Evolutionary conservation across 768 basidiomycete genomes (phyloP).

Genomic region (Pholiota microspora): DNA sequence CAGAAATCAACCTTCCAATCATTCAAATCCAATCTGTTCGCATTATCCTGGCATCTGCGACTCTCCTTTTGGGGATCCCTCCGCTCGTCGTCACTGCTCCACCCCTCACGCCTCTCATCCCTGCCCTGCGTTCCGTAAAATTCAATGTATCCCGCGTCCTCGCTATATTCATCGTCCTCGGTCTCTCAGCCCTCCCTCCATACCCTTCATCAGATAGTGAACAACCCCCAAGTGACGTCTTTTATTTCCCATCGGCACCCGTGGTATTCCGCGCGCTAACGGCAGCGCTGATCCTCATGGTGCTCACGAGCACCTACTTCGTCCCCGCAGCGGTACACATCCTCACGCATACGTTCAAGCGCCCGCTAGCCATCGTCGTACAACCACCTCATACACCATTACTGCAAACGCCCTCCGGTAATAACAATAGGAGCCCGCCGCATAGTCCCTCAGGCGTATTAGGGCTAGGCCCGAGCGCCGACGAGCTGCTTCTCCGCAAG

Average conservation of each 20-base stretch:
- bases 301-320: constrained; percentile 57
- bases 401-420: constrained; percentile 16
- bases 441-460: constrained; percentile 9
- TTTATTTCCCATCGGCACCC: constrained; percentile 16
- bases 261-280: constrained; percentile 30
- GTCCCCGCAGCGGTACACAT: constrained; percentile 80
- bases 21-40: constrained; percentile 32
- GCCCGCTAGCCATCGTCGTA: constrained; percentile 81
- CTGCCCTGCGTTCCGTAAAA: constrained; percentile 38
- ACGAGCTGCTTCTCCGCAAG: constrained; percentile 82
- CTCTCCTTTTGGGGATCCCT: constrained; percentile 60
- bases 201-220: constrained; percentile 6
- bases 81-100: constrained; percentile 56
- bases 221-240: constrained; percentile 4
- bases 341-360: constrained; percentile 78
- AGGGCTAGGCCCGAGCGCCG: constrained; percentile 33
- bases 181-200: constrained; percentile 45
- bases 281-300: constrained; percentile 46
- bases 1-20: constrained; percentile 16
- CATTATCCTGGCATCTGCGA: constrained; percentile 43
- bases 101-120: constrained; percentile 39
- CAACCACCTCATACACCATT: constrained; percentile 37
- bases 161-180: constrained; percentile 38
- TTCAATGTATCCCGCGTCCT: constrained; percentile 47
- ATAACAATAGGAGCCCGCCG: neutral